Evolutionary conservation across 495 filamentous ascomycete species (phyloP), one percentile per base, ranked within the genome.

Genomic region (Immersiella caudata): DNA sequence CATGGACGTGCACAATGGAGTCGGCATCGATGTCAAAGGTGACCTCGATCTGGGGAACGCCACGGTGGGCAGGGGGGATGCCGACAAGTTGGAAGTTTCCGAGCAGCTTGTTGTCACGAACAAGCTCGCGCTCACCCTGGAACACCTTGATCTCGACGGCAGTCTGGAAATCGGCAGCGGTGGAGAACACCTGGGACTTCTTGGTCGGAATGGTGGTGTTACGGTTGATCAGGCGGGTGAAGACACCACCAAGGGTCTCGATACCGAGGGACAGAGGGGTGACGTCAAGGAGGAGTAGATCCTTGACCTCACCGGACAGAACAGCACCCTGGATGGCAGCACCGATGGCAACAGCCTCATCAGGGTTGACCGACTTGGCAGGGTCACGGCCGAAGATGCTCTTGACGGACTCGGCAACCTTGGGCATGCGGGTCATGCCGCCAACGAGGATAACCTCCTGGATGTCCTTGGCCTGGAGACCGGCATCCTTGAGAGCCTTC

Each of bases 351-450:
- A 99, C 95, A 79, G 95, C 95, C 88, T 99, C 95, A 73, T 99
- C 95, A 67, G 95, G 95, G 86, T 99, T 99, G 80, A 99, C 95
- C 46, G 95, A 94, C 88, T 99, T 99, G 78, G 96, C 92, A 69
- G 95, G 93, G 36, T 99, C 95, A 79, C 95, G 96, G 70, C 96
- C 94, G 81, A 99, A 99, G 79, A 98, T 93, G 82, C 84, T 88
- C 89, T 96, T 97, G 75, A 98, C 95, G 40, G 93, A 96, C 84
- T 98, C 94, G 69, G 89, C 89, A 73, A 99, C 95, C 89, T 97
- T 99, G 74, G 95, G 95, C 95, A 99, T 99, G 84, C 95, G 96
- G 71, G 96, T 97, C 95, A 98, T 98, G 82, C 95, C 95, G 88
- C 95, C 95, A 64, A 99, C 95, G 26, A 99, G 90, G 79, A 99